Percentiles rank a stretch among this genome's conserved stretches.
Conservation (phyloP, 2,329 filamentous ascomycete genomes). For the Aspergillus flavus region DNA sequence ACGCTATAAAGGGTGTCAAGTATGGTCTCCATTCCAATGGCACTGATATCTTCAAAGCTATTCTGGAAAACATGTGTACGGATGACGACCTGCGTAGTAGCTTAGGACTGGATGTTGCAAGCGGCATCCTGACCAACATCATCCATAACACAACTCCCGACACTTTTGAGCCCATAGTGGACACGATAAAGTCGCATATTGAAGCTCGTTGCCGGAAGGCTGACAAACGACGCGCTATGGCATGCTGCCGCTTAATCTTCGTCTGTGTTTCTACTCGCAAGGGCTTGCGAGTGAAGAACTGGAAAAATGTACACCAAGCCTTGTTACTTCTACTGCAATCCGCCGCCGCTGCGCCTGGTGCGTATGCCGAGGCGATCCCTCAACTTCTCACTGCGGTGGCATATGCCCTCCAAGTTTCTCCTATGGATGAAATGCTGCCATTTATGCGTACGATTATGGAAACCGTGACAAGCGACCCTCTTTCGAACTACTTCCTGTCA, state of each 20-base stretch:
- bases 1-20: conserved; percentile 70
- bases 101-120: conserved; percentile 63
- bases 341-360: conserved; percentile 25
- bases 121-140: conserved; percentile 75
- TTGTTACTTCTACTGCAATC: conserved; percentile 57
- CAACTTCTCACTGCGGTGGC: conserved; percentile 54
- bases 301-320: conserved; percentile 65
- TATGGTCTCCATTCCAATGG: conserved; percentile 61
- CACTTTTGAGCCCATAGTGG: conserved; percentile 70
- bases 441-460: conserved; percentile 68
- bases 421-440: conserved; percentile 77
- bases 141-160: conserved; percentile 79
- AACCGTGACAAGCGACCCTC: conserved; percentile 63
- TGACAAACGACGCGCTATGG: conserved; percentile 43
- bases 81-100: conserved; percentile 32
- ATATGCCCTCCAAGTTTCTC: conserved; percentile 72
- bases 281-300: conserved; percentile 72
- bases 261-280: conserved; percentile 77
- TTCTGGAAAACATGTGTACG: conserved; percentile 44
- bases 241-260: conserved; percentile 50
- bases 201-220: conserved; percentile 36
- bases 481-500: conserved; percentile 74
- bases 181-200: conserved; percentile 60
- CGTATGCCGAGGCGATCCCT: conserved; percentile 31
- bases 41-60: conserved; percentile 53